phyloP scores from a whole-genome alignment of 768 basidiomycete genomes.

The Tephrocybe rancida region DNA sequence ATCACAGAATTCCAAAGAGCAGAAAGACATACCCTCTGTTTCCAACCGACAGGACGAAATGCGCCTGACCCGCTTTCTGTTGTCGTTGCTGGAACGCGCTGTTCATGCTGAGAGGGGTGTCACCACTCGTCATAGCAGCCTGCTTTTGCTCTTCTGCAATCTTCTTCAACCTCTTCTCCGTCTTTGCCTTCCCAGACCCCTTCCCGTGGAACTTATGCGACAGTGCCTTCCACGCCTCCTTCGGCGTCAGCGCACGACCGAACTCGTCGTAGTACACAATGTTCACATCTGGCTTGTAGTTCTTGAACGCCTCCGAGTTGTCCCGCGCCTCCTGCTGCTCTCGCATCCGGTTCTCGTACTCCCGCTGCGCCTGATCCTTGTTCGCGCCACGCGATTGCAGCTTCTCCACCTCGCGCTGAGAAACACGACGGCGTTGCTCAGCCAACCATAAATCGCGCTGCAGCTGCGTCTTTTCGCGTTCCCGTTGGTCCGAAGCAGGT shows the following conservation, averaged over 20 bases:
- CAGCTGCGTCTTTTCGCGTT: slow-evolving; percentile 81
- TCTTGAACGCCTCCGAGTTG: slow-evolving; percentile 80
- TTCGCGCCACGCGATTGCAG: slow-evolving; percentile 75
- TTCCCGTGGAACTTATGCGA: slow-evolving; percentile 99
- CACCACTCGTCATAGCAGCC: slow-evolving; percentile 90
- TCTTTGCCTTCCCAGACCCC: slow-evolving; percentile 95
- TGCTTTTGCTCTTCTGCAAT: slow-evolving; percentile 98
- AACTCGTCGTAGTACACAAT: slow-evolving; percentile 98
- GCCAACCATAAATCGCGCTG: slow-evolving; percentile 91
- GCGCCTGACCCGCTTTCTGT: slow-evolving; percentile 93
- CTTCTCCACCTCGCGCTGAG: slow-evolving; percentile 80
- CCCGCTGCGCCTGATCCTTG: slow-evolving; percentile 92
- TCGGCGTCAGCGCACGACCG: slow-evolving; percentile 82
- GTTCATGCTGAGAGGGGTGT: slow-evolving; percentile 95
- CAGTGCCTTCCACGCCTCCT: slow-evolving; percentile 98
- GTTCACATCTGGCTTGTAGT: slow-evolving; percentile 96
- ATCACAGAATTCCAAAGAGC: background rate
- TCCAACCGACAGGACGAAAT: slow-evolving; percentile 94
- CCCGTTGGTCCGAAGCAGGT: slow-evolving; percentile 60
- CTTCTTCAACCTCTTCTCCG: slow-evolving; percentile 93
- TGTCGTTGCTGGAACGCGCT: slow-evolving; percentile 92
- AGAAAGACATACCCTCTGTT: slow-evolving; percentile 74
- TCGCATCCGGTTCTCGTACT: slow-evolving; percentile 90
- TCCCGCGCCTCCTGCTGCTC: slow-evolving; percentile 91
- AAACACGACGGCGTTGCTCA: slow-evolving; percentile 73